Conservation (phyloP, 306 rosid species). For the Alnus glutinosa region DNA sequence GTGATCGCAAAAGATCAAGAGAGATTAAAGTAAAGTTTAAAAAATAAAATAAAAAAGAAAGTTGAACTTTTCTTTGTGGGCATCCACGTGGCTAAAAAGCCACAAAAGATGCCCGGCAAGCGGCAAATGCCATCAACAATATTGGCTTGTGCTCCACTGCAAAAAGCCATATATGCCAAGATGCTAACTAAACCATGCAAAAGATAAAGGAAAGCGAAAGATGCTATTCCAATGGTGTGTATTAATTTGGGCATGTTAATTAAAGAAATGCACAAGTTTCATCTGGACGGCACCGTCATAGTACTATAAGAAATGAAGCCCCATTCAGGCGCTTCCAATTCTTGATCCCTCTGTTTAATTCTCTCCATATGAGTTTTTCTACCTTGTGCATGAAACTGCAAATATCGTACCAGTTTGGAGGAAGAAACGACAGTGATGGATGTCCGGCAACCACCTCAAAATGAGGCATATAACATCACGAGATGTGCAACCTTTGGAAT, state of each 20-base stretch:
- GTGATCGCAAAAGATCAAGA: too few species aligned
- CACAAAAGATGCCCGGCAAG: neutral
- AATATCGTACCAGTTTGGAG: too few species aligned
- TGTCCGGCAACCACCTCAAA: neutral
- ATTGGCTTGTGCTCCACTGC: neutral
- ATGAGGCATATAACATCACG: neutral
- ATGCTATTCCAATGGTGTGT: neutral
- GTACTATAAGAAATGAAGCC: too few species aligned
- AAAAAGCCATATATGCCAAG: neutral
- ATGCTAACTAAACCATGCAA: too few species aligned
- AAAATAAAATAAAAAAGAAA: too few species aligned
- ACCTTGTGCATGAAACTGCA: neutral
- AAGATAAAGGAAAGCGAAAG: neutral
- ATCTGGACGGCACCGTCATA: too few species aligned
- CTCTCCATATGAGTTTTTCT: neutral
- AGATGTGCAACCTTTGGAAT: slow-evolving; percentile 11
- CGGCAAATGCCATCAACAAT: neutral
- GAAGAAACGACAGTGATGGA: slow-evolving; percentile 4
- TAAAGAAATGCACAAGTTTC: too few species aligned
- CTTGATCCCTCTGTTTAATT: neutral
- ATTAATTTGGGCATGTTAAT: neutral
- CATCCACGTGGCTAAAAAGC: neutral
- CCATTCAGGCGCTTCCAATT: too few species aligned
- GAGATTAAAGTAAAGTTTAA: too few species aligned
- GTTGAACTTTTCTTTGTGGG: too few species aligned